Base-by-base conservation (phyloP, 192 early-diverging fungal species). In the Entophlyctis luteolus region DNA sequence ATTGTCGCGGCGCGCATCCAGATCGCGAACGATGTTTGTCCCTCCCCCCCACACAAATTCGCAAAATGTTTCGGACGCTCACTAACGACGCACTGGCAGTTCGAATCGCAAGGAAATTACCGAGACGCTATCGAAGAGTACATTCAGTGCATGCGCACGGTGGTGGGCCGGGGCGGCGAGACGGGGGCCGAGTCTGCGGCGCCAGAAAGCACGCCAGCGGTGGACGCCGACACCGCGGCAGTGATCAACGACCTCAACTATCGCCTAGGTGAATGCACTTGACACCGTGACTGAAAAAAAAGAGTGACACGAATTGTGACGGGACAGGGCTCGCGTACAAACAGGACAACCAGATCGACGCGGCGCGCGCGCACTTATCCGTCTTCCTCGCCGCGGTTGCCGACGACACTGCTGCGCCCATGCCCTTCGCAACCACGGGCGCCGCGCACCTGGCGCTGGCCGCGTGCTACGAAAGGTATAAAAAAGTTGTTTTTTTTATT, bases 401-500 rank as follows among this genome's bases (percentile, higher is more conserved):
- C 63, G 62, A 36, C 45, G 62, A 28, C 55, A 73, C 35, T 27
- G 53, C n/a, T 67, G 68, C 16, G 73, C 70, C 39, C 69, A n/a
- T n/a, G n/a, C n/a, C n/a, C n/a, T n/a, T 48, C 23, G 25, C 42
- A 20, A 79, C 73, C 31, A 75, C 75, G 48, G 81, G 77, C 3
- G 54, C 28, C 37, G 81, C 77, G 8, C 81, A 79, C 37, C 59
- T 67, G 14, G 72, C 71, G 6, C 62, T 82, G 16, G 77, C 81
- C 12, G 38, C 71, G 12, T 79, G 81, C 46, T 77, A 79, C 63
- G 81, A 79, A 62, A 72, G 69, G 80, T 82, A 68, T 27, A 18
- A 33, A 62, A n/a, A 3, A 25, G 5, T 23, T 18, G 27, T 37
- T 2, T 0, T 25, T 5, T 48, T 6, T 25, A 25, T 27, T 53